A percentile compares a stretch with the other conserved stretches of the same genome.
Conservation (phyloP, 2,329 filamentous ascomycete genomes). For the Epichloe hybrida region DNA sequence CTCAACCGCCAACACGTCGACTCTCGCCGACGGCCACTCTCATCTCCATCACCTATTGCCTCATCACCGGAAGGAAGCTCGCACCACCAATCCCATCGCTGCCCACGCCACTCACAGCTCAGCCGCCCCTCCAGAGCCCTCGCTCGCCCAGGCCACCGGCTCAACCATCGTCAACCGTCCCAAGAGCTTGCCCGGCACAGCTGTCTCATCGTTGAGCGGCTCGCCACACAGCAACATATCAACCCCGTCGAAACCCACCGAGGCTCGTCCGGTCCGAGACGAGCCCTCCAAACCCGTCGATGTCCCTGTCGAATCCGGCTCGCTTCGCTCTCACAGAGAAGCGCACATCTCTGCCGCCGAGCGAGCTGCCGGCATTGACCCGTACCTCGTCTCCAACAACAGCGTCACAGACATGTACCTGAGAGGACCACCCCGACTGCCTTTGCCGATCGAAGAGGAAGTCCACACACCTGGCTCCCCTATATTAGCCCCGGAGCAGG, state of each 20-base stretch:
- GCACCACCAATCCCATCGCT: slow-evolving; percentile 41
- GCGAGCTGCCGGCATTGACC: slow-evolving; percentile 22
- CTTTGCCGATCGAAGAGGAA: slow-evolving; percentile 87
- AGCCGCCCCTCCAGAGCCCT: slow-evolving; percentile 47
- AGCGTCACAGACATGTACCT: slow-evolving; percentile 52
- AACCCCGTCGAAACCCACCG: slow-evolving; percentile 14
- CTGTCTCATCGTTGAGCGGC: slow-evolving; percentile 34
- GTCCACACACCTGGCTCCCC: slow-evolving; percentile 75
- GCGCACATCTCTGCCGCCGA: slow-evolving; percentile 19
- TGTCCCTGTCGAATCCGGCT: slow-evolving; percentile 33
- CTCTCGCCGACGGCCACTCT: slow-evolving; percentile 1
- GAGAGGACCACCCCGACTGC: slow-evolving; percentile 70
- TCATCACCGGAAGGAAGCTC: slow-evolving; percentile 22
- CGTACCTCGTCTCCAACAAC: slow-evolving; percentile 34
- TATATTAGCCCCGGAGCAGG: slow-evolving; percentile 65
- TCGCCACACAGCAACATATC: slow-evolving; percentile 29
- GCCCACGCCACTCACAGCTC: slow-evolving; percentile 41
- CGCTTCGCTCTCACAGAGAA: slow-evolving; percentile 23
- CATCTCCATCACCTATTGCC: slow-evolving; percentile 10
- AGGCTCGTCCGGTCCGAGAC: slow-evolving; percentile 15
- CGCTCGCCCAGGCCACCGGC: slow-evolving; percentile 46
- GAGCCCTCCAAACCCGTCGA: slow-evolving; percentile 43
- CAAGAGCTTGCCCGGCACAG: slow-evolving; percentile 34
- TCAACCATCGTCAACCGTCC: slow-evolving; percentile 35
- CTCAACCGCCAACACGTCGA: slow-evolving; percentile 6